Evolutionary conservation across 2,329 filamentous ascomycete species (phyloP), one percentile per base, ranked within the genome.

Genomic region (Coniella lustricola): DNA sequence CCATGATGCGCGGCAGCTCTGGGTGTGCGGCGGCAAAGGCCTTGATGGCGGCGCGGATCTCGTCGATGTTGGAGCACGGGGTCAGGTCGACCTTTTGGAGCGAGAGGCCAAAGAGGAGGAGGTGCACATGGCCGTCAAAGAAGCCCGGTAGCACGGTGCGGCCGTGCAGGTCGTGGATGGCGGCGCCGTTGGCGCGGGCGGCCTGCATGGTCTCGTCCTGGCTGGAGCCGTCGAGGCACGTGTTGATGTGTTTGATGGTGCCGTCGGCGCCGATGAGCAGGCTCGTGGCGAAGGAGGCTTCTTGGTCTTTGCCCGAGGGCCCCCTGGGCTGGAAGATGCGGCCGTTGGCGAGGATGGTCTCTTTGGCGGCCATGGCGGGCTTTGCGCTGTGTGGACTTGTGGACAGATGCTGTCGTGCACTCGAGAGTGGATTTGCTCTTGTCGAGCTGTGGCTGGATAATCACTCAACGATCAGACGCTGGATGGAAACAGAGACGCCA

Each of bases 71-170:
- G 42, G 67, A 66, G 61, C 76, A 77, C 12, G 55, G 48, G 36
- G 70, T 66, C 3, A 81, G 63, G 34, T 69, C 64, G 29, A 74
- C 64, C 59, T 78, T 79, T 53, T 69, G 66, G 12, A 79, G 67
- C 0, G 75, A 71, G 56, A 76, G 73, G 2, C 76, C 76, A 21
- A 79, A 68, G 40, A 76, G 67, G 36, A 79, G 65, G 12, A 80
- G 66, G 59, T 81, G 77, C 65, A 77, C 75, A 56, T 81, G 77
- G 0, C 74, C 76, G 54, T 81, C 77, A 43, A 80, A 69, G 57
- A 79, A 79, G 5, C 75, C 73, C 0, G 77, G 76, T 2, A 80
- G 61, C 7, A 79, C 64, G 8, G 69, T 67, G 42, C 56, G 64
- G 32, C 67, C 66, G 12, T 54, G 53, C 17, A 75, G 57, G 55